Evolutionary conservation across 1,139 yeast genomes (phyloP).

Genomic region (Geotrichum macrosporum): DNA sequence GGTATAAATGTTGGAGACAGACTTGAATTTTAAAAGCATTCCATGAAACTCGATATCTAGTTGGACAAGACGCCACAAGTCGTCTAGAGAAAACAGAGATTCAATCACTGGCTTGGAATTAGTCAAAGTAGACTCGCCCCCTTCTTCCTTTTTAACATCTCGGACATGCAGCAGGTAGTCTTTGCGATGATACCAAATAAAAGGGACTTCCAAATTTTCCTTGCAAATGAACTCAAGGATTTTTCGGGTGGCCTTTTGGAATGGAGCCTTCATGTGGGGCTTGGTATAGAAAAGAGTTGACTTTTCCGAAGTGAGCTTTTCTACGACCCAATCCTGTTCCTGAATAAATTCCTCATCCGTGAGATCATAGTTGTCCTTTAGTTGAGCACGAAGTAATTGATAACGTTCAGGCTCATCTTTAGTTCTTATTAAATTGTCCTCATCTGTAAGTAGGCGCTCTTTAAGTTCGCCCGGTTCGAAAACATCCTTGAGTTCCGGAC

Average conservation of each 20-base stretch:
- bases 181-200: constrained; percentile 91
- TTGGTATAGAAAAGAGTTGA: constrained; percentile 26
- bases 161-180: constrained; percentile 59
- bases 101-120: constrained; percentile 39
- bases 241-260: constrained; percentile 65
- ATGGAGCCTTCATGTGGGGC: constrained; percentile 53
- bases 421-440: constrained; percentile 80
- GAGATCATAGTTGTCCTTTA: constrained; percentile 55
- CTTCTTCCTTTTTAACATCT: constrained; percentile 40
- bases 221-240: constrained; percentile 74
- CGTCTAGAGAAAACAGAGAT: constrained; percentile 48
- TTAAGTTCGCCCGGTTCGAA: constrained; percentile 92
- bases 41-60: constrained; percentile 89
- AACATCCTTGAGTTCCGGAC: constrained; percentile 68
- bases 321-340: constrained; percentile 78
- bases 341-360: constrained; percentile 61
- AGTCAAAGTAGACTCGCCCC: constrained; percentile 43
- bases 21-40: constrained; percentile 60
- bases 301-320: constrained; percentile 33
- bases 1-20: constrained; percentile 55
- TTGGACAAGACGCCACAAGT: constrained; percentile 84
- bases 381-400: constrained; percentile 65
- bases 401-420: constrained; percentile 90
- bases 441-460: constrained; percentile 86
- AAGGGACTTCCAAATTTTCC: constrained; percentile 89